Evolutionary conservation across 2,329 filamentous ascomycete genomes (phyloP).

Genomic region (Apiospora pterosperma): DNA sequence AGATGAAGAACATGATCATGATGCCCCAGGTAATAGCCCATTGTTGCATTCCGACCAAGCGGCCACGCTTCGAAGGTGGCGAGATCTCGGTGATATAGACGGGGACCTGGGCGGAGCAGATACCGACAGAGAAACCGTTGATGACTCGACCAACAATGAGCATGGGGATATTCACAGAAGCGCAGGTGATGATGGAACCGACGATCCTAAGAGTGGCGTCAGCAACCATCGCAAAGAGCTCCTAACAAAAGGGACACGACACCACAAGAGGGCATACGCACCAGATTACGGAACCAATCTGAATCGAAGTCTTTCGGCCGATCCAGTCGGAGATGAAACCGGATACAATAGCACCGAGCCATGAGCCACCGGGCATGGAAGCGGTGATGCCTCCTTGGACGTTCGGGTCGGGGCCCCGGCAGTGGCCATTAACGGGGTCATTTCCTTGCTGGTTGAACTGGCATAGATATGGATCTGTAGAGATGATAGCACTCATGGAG

Average conservation of each 20-base stretch:
- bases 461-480: constrained; percentile 37
- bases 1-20: constrained; percentile 45
- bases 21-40: constrained; percentile 46
- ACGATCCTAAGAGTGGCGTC: constrained; percentile 34
- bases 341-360: constrained; percentile 59
- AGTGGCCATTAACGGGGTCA: constrained; percentile 26
- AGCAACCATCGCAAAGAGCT: neutral
- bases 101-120: constrained; percentile 68
- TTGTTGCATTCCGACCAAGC: constrained; percentile 42
- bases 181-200: constrained; percentile 43
- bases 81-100: constrained; percentile 67
- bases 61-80: constrained; percentile 42
- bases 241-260: neutral
- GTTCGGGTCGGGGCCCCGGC: constrained; percentile 47
- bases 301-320: constrained; percentile 45
- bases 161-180: constrained; percentile 48
- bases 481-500: constrained; percentile 43
- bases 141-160: constrained; percentile 67
- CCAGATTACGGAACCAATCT: constrained; percentile 48
- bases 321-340: constrained; percentile 56
- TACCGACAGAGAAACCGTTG: constrained; percentile 69
- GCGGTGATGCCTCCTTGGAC: constrained; percentile 65
- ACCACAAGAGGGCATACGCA: constrained; percentile 25
- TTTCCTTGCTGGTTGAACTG: constrained; percentile 35
- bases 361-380: constrained; percentile 69